Evolutionary conservation across 768 basidiomycete genomes (phyloP), one percentile per base, ranked within the genome.

Genomic region (Coprinopsis sp.): DNA sequence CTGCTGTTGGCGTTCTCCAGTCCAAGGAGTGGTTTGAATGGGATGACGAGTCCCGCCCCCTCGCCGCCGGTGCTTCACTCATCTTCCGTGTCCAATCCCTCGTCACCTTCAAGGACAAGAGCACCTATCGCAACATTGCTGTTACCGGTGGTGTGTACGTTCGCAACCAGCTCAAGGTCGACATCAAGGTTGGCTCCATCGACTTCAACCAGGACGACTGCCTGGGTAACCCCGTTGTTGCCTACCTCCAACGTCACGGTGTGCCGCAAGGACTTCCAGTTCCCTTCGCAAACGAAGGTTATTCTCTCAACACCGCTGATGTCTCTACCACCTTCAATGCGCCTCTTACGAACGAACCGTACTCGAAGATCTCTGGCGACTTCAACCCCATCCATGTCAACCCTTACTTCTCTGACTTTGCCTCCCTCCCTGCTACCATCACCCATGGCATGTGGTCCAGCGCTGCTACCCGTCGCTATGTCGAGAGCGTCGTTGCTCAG

Each of bases 301-400:
- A 99, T 64, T 79, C 84, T 0, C 73, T 99, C 61, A 82, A 84
- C 28, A 81, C 68, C 33, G 61, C 72, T n/a, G 68, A 77, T 3
- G 71, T 74, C 21, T 71, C 76, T 14, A 82, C 84, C 8, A 64
- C 73, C 6, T 95, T 92, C 74, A 81, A 72, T 37, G 78, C 95
- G 3, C 95, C 95, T 21, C 70, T 88, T 36, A 91, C 90, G 37
- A 99, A 99, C 60, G 90, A 95, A 66, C 87, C 92, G 2, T 99
- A 98, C 69, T 97, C 94, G 3, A 82, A 84, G 64, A 79, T 94
- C 38, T 99, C 96, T 0, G 94, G 95, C 36, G 95, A 99, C 67
- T 98, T 91, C 76, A 98, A 99, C 65, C 96, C 96, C 23, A 99
- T 99, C 56, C 96, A 99, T 64, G 74, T 96, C 64, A 97, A 99